Conservation (phyloP, 176 grass and related monocot species). For the Lolium rigidum region DNA sequence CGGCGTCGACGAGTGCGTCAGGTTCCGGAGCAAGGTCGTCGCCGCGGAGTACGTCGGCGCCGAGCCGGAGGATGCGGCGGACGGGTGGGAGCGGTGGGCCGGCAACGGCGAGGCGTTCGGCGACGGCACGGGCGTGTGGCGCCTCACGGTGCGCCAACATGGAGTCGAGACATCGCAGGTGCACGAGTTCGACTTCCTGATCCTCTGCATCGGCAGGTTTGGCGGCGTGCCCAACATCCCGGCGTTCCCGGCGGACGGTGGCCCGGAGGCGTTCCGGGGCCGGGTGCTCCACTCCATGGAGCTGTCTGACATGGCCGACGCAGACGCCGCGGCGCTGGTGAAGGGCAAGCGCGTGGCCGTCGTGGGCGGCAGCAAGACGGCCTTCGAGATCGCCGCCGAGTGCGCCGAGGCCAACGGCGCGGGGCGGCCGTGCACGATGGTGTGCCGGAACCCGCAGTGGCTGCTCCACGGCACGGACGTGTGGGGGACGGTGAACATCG, state of each 20-base stretch:
- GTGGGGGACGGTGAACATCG: too few species aligned
- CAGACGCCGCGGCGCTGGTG: constrained; percentile 43
- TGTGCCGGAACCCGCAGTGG: too few species aligned
- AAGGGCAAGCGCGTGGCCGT: constrained; percentile 55
- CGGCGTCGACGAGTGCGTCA: constrained; percentile 53
- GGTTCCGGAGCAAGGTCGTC: constrained; percentile 50
- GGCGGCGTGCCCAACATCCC: constrained; percentile 76
- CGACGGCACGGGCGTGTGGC: constrained; percentile 34
- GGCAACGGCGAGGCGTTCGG: constrained; percentile 80
- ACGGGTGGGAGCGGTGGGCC: constrained; percentile 55
- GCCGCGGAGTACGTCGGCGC: constrained; percentile 48
- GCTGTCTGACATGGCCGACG: constrained; percentile 44
- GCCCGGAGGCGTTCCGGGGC: constrained; percentile 62
- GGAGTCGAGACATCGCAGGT: constrained; percentile 26
- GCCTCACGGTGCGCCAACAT: constrained; percentile 39
- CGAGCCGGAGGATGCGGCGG: not conserved
- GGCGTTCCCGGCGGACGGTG: constrained; percentile 46
- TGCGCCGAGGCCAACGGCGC: too few species aligned
- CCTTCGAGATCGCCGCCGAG: too few species aligned
- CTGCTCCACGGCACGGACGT: too few species aligned
- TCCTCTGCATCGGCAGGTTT: too few species aligned
- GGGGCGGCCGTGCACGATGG: too few species aligned
- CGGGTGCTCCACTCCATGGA: constrained; percentile 77
- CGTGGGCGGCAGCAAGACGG: too few species aligned
- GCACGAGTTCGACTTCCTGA: constrained; percentile 71